These are phyloP conservation scores for Anastatica hierochuntica DNA, from an alignment of 345 rosid species.

Conservation along the genomic window DNA sequence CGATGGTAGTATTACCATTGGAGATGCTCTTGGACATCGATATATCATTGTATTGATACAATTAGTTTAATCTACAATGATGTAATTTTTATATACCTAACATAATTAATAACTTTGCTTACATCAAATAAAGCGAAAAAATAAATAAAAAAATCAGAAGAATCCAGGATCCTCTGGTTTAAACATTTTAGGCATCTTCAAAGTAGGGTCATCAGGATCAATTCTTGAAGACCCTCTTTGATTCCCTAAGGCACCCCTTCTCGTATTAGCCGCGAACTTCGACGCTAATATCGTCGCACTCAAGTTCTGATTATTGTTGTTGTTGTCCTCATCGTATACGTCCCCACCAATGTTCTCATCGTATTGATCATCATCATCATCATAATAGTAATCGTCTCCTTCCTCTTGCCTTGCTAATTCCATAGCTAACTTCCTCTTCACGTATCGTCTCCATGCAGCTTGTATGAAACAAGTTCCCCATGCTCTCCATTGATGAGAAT, in stretches of 20 bases:
- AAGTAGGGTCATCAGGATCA: slow-evolving; percentile 37
- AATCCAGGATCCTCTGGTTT: slow-evolving; percentile 80
- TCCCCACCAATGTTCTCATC: background rate
- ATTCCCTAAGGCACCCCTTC: slow-evolving; percentile 31
- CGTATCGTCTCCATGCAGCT: slow-evolving; percentile 61
- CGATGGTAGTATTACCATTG: too few species aligned
- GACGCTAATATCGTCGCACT: slow-evolving; percentile 56
- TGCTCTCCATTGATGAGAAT: slow-evolving; percentile 86
- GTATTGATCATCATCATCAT: background rate
- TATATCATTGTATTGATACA: too few species aligned
- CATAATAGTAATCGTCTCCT: slow-evolving; percentile 21
- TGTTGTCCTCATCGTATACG: slow-evolving; percentile 9
- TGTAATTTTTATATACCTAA: too few species aligned
- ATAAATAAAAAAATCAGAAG: slow-evolving; percentile 12
- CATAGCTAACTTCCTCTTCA: slow-evolving; percentile 50
- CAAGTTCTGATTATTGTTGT: slow-evolving; percentile 32
- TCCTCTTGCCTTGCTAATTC: slow-evolving; percentile 58
- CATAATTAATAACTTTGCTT: too few species aligned
- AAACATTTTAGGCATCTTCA: slow-evolving; percentile 82
- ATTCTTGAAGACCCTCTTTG: slow-evolving; percentile 29
- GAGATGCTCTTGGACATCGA: too few species aligned
- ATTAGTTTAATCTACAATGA: too few species aligned
- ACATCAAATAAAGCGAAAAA: too few species aligned
- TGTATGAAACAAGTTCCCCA: slow-evolving; percentile 79
- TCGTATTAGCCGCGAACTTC: slow-evolving; percentile 55